Percentiles rank a stretch among this genome's conserved stretches.
Evolutionary conservation across 352 stramenopile genomes (phyloP).

Genomic region (Pythium utonaiense): DNA sequence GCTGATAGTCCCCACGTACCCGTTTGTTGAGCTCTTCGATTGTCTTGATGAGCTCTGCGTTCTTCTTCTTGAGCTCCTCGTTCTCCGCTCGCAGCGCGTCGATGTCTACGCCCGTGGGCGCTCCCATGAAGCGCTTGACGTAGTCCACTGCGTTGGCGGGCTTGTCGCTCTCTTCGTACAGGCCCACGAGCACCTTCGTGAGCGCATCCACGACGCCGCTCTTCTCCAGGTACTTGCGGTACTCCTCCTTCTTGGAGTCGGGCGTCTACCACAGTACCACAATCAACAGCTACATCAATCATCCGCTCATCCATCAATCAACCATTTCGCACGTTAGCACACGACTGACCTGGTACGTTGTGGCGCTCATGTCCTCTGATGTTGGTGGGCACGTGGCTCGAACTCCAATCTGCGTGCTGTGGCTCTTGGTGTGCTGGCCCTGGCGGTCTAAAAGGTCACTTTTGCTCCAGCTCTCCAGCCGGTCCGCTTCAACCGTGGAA

Average conservation of each 20-base stretch:
- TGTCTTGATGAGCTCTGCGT: conserved; percentile 86
- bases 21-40: conserved; percentile 90
- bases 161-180: conserved; percentile 96
- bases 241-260: conserved; percentile 98
- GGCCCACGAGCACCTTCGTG: conserved; percentile 95
- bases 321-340: background rate
- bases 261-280: conserved; percentile 69
- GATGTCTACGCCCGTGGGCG: conserved; percentile 88
- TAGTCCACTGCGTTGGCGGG: conserved; percentile 97
- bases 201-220: conserved; percentile 96
- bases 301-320: background rate
- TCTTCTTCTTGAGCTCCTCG: conserved; percentile 92
- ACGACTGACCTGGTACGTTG: conserved; percentile 63
- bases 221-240: conserved; percentile 97
- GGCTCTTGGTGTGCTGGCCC: background rate
- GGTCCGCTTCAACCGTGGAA: conserved; percentile 13
- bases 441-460: conserved; percentile 16
- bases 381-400: background rate
- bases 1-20: conserved; percentile 29
- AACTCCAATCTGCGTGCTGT: background rate
- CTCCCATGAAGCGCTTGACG: conserved; percentile 95
- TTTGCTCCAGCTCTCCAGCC: conserved; percentile 14
- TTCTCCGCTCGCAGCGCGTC: conserved; percentile 87
- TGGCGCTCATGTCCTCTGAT: conserved; percentile 31
- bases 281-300: background rate